A percentile compares a stretch with the other conserved stretches of the same genome.
These are phyloP conservation scores for Aureobasidium leucospermi DNA, from an alignment of 2,329 filamentous ascomycete genomes.

Conservation along the genomic window DNA sequence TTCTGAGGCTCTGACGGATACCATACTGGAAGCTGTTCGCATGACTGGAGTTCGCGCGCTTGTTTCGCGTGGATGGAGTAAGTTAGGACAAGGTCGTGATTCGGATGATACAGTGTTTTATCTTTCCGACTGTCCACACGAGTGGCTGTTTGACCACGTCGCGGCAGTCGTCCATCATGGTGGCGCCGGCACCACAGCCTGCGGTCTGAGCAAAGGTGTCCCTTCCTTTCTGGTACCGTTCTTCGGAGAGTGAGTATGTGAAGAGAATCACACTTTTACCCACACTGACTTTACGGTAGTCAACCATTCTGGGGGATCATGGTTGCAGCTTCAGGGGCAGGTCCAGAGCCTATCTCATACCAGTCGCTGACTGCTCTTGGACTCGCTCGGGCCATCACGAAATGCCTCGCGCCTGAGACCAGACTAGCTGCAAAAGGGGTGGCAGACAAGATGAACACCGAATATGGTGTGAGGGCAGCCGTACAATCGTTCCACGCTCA, in stretches of 20 bases:
- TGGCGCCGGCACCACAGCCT: slow-evolving; percentile 31
- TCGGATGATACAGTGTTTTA: slow-evolving; percentile 28
- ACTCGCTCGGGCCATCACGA: not conserved
- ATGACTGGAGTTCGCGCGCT: slow-evolving; percentile 25
- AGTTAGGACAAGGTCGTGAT: slow-evolving; percentile 23
- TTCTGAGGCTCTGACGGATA: slow-evolving; percentile 27
- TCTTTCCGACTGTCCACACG: slow-evolving; percentile 24
- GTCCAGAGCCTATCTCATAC: slow-evolving; percentile 32
- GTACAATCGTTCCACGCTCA: not conserved
- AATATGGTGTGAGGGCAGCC: not conserved
- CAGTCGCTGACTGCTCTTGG: slow-evolving; percentile 25
- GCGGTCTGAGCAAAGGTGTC: slow-evolving; percentile 28
- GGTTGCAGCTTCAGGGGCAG: slow-evolving; percentile 35
- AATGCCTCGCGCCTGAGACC: not conserved
- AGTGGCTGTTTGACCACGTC: slow-evolving; percentile 31
- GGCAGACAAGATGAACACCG: not conserved
- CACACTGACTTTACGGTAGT: not conserved
- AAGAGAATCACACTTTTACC: not conserved
- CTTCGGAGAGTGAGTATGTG: slow-evolving; percentile 30
- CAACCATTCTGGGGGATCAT: slow-evolving; percentile 41
- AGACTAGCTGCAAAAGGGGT: not conserved
- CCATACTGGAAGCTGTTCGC: slow-evolving; percentile 29
- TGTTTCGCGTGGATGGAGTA: slow-evolving; percentile 33
- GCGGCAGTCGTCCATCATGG: slow-evolving; percentile 32
- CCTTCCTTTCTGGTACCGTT: slow-evolving; percentile 35